Base-by-base conservation (phyloP, 192 early-diverging fungal genomes). In the Linderina pennispora region DNA sequence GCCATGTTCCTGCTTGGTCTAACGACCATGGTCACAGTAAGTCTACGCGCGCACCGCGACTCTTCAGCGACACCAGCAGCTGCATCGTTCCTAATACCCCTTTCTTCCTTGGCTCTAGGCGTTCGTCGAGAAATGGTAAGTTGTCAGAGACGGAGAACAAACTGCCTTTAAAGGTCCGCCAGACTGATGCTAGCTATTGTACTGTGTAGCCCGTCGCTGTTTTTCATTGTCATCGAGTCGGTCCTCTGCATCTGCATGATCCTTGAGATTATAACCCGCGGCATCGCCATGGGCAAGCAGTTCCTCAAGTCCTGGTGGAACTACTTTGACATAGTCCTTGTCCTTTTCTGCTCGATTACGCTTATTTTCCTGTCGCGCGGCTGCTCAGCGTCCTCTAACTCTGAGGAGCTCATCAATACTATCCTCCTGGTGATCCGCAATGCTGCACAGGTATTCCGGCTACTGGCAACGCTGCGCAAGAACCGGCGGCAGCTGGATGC, bases 221-320 rank as follows among this genome's bases (percentile, higher is more conserved):
- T 81, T 7, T 89, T 89, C 46, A 79, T 90, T 23, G 45, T 81
- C 13, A 55, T 87, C 19, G 87, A 90, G 43, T 72, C 77, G 19
- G 74, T 81, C 15, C 77, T 90, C 38, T 87, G 87, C 42, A 37
- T 80, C 14, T 82, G 81, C 43, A 90, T 90, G 87, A 79, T 85
- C 38, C 51, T 77, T 15, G 87, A 90, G 56, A 83, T 90, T 3
- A 56, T 62, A 1, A 70, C 82, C 18, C 77, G 87, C 13, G 55
- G 77, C 3, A 54, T 86, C 0, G 87, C 87, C 3, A 74, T 84
- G 43, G 68, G 85, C 24, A 60, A 36, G 43, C 23, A 45, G 41
- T 71, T 76, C 33, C 37, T 73, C 9, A 68, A 61, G 23, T 85
- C 85, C 5, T 66, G 78, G 48, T 86, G 80, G 74, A 90, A 90